Evolutionary conservation across 2,329 filamentous ascomycete genomes (phyloP).

Genomic region (Aspergillus sp.): DNA sequence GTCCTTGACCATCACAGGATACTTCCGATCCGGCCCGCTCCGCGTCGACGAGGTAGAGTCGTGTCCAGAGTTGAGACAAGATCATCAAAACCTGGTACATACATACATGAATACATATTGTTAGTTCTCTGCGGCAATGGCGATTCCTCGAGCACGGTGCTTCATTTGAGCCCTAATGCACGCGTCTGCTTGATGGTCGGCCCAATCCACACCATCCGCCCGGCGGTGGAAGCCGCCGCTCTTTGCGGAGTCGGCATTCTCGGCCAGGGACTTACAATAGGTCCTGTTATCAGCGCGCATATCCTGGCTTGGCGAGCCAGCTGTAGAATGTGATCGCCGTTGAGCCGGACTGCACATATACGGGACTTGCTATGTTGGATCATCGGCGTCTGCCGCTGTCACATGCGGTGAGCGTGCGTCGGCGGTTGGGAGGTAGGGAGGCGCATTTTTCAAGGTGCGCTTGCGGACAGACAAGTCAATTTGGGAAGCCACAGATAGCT

Average conservation of each 20-base stretch:
- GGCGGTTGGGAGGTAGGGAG: neutral
- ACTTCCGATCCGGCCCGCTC: slow-evolving; percentile 24
- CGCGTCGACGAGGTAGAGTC: slow-evolving; percentile 16
- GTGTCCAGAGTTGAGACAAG: slow-evolving; percentile 22
- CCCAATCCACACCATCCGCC: slow-evolving; percentile 33
- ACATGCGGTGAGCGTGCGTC: neutral
- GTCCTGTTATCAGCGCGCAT: slow-evolving; percentile 35
- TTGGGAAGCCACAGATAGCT: no score
- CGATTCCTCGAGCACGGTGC: slow-evolving; percentile 22
- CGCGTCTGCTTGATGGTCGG: slow-evolving; percentile 31
- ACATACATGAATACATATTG: slow-evolving; percentile 13
- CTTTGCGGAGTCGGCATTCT: slow-evolving; percentile 33
- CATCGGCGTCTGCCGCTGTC: neutral
- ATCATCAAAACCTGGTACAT: slow-evolving; percentile 23
- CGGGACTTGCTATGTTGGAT: neutral
- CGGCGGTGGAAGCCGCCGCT: slow-evolving; percentile 24
- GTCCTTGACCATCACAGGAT: slow-evolving; percentile 51
- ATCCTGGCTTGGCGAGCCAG: slow-evolving; percentile 22
- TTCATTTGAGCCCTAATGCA: slow-evolving; percentile 32
- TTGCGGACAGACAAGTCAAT: no score
- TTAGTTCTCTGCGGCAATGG: slow-evolving; percentile 20
- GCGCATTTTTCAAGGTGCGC: no score
- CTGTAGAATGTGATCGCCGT: slow-evolving; percentile 28
- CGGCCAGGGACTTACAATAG: slow-evolving; percentile 32
- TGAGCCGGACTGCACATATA: slow-evolving; percentile 10